phyloP scores from a whole-genome alignment of 345 rosid species.

The Gynandropsis gynandra region DNA sequence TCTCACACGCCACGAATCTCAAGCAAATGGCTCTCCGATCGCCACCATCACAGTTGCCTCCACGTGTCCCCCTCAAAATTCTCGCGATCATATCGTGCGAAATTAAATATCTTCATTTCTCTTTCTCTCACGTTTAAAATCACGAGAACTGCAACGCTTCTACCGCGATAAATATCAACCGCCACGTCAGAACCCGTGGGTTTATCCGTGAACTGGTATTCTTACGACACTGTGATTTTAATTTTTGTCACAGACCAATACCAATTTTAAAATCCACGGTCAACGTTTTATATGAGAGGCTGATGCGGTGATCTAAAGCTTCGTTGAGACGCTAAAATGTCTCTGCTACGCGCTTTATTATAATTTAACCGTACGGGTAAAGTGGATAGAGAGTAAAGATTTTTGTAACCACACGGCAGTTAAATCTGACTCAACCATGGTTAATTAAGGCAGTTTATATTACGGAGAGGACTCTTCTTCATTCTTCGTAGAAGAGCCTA shows the following conservation, averaged over 20 bases:
- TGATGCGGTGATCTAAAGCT: background rate
- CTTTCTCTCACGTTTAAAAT: no score
- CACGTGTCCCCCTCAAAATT: conserved; percentile 16
- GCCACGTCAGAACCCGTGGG: conserved; percentile 23
- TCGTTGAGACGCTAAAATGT: conserved; percentile 1
- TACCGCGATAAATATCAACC: conserved; percentile 27
- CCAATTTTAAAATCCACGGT: conserved; percentile 27
- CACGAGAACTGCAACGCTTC: conserved; percentile 28
- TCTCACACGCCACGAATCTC: conserved; percentile 12
- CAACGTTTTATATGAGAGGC: background rate
- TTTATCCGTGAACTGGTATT: conserved; percentile 7
- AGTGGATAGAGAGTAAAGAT: conserved; percentile 32
- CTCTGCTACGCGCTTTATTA: conserved; percentile 17
- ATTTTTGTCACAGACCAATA: background rate
- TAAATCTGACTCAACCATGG: conserved; percentile 33
- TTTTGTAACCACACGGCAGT: conserved; percentile 30
- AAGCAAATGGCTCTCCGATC: conserved; percentile 14
- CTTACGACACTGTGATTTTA: conserved; percentile 4
- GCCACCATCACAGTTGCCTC: conserved; percentile 16
- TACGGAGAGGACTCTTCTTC: conserved; percentile 1
- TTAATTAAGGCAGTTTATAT: conserved; percentile 35
- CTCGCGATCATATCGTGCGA: conserved; percentile 13
- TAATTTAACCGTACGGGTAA: conserved; percentile 25
- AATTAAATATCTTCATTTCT: conserved; percentile 2
- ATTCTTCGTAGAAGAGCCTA: background rate